A percentile compares a stretch with the other conserved stretches of the same genome.
Evolutionary conservation across 768 basidiomycete species (phyloP).

Genomic region (Pholiota molesta): DNA sequence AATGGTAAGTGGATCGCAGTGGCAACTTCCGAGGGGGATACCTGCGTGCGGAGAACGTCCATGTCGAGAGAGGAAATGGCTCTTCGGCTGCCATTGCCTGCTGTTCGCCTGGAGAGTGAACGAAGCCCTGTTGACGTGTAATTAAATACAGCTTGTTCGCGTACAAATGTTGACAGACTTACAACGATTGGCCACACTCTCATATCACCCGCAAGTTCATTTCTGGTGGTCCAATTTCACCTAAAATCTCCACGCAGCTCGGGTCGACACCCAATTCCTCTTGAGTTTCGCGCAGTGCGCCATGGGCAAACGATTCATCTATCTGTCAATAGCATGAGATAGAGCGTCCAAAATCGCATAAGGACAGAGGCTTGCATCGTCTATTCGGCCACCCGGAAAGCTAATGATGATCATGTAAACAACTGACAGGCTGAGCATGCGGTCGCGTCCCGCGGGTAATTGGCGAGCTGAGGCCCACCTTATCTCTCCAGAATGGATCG

Average conservation of each 20-base stretch:
- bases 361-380: slow-evolving; percentile 46
- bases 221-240: slow-evolving; percentile 65
- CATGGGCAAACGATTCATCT: slow-evolving; percentile 52
- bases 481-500: slow-evolving; percentile 82
- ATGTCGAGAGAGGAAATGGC: slow-evolving; percentile 64
- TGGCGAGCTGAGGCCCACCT: slow-evolving; percentile 47
- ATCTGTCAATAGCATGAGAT: slow-evolving; percentile 36
- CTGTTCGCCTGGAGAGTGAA: slow-evolving; percentile 23
- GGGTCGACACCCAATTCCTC: slow-evolving; percentile 73
- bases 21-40: slow-evolving; percentile 68
- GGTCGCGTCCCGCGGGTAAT: background rate
- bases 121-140: slow-evolving; percentile 29
- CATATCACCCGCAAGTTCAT: slow-evolving; percentile 58
- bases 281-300: slow-evolving; percentile 72
- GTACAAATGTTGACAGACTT: slow-evolving; percentile 30
- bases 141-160: background rate
- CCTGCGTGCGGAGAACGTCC: slow-evolving; percentile 40
- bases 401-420: slow-evolving; percentile 35
- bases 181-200: slow-evolving; percentile 81
- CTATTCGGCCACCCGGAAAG: slow-evolving; percentile 76
- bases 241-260: slow-evolving; percentile 66
- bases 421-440: background rate
- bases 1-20: slow-evolving; percentile 75
- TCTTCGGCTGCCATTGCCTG: slow-evolving; percentile 28
- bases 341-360: slow-evolving; percentile 11